Conservation (phyloP, 352 stramenopile genomes). For the Aphanomyces invadans region DNA sequence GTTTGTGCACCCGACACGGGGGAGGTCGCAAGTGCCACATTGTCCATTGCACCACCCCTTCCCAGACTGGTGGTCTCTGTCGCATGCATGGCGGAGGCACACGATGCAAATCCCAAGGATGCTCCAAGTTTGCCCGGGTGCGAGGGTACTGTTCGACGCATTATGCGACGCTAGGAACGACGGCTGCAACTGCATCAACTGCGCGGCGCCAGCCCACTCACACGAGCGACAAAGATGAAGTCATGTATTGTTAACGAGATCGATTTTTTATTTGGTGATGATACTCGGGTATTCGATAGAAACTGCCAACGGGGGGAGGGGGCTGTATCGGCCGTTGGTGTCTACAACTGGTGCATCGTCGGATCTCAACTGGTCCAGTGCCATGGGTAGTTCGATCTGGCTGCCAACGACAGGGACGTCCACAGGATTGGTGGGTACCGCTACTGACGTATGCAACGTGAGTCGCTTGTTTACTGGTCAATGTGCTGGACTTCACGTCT, state of each 20-base stretch:
- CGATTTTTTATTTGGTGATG: no score
- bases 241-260: no score
- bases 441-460: background rate
- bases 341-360: no score
- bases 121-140: background rate
- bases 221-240: no score
- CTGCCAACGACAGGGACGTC: no score
- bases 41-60: background rate
- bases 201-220: no score
- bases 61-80: constrained; percentile 16
- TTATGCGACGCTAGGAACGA: background rate
- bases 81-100: constrained; percentile 15
- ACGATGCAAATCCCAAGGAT: background rate
- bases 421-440: no score
- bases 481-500: background rate
- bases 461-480: background rate
- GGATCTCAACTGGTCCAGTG: no score
- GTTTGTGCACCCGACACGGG: constrained; percentile 16
- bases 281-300: no score
- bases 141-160: background rate
- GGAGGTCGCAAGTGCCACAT: constrained; percentile 21
- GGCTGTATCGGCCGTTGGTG: no score
- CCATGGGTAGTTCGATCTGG: no score
- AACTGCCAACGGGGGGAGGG: no score
- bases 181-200: background rate